phyloP scores from a whole-genome alignment of 352 stramenopile species.

The Globisporangium cystogenes region DNA sequence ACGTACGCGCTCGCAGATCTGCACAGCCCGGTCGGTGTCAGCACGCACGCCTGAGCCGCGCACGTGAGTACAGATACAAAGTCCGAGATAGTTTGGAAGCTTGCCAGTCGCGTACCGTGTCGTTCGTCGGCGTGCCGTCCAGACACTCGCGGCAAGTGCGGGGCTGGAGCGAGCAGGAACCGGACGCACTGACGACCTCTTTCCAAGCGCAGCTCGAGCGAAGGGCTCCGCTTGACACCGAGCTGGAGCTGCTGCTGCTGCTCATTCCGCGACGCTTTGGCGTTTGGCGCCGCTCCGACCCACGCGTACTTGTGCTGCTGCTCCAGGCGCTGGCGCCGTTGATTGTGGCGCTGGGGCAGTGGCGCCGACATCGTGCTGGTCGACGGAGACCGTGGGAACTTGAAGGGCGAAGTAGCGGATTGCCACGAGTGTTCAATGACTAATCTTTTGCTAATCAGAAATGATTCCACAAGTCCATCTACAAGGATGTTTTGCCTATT shows the following conservation, averaged over 20 bases:
- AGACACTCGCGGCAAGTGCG: slow-evolving; percentile 33
- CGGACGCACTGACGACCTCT: slow-evolving; percentile 3
- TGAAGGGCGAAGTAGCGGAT: no score
- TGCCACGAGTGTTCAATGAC: no score
- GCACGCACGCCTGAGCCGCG: slow-evolving; percentile 14
- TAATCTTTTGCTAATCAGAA: no score
- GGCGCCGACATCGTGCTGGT: no score
- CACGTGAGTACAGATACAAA: slow-evolving; percentile 13
- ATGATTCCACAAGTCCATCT: no score
- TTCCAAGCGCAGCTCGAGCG: slow-evolving; percentile 30
- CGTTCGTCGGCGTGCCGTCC: slow-evolving; percentile 18
- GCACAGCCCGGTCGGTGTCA: slow-evolving; percentile 23
- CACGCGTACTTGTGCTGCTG: no score
- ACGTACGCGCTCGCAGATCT: slow-evolving; percentile 13
- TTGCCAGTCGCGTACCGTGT: no score
- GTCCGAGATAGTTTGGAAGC: no score
- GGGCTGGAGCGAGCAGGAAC: slow-evolving; percentile 18
- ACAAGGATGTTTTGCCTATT: no score
- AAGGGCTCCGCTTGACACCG: neutral
- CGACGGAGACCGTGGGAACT: no score
- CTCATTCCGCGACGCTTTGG: neutral
- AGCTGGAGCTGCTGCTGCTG: neutral
- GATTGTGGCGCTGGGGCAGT: no score
- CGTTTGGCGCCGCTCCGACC: no score
- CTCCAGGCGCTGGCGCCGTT: neutral